Percentiles rank a stretch among this genome's conserved stretches.
These are phyloP conservation scores for Epichloe hybrida DNA, from an alignment of 2,329 filamentous ascomycete genomes.

Conservation along the genomic window DNA sequence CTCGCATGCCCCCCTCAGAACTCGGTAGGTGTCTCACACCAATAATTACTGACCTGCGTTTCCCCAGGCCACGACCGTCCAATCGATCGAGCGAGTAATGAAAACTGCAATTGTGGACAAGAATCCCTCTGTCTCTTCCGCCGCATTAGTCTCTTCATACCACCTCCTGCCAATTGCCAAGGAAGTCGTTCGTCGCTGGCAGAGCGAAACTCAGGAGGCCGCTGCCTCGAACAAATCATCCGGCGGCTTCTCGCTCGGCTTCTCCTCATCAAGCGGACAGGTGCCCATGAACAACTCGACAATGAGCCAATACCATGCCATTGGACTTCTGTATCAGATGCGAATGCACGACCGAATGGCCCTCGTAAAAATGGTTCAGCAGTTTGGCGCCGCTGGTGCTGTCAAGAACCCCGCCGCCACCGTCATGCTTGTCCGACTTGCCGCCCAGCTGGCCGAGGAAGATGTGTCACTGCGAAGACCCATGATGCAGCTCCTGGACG, in stretches of 20 bases:
- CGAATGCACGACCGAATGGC: slow-evolving; percentile 95
- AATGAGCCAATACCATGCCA: slow-evolving; percentile 97
- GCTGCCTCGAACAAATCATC: slow-evolving; percentile 82
- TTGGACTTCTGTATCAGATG: slow-evolving; percentile 96
- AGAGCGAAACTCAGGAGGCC: slow-evolving; percentile 95
- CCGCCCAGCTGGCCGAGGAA: slow-evolving; percentile 87
- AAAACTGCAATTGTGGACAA: slow-evolving; percentile 99
- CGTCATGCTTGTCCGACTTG: slow-evolving; percentile 82
- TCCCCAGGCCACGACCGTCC: slow-evolving; percentile 72
- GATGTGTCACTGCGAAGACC: slow-evolving; percentile 78
- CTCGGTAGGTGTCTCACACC: neutral
- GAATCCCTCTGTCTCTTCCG: slow-evolving; percentile 92
- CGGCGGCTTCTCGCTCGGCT: slow-evolving; percentile 80
- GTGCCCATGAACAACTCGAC: slow-evolving; percentile 82
- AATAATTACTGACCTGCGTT: neutral
- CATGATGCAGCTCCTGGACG: slow-evolving; percentile 94
- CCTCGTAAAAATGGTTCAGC: slow-evolving; percentile 99
- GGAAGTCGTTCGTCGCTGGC: slow-evolving; percentile 93
- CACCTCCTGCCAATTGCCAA: slow-evolving; percentile 91
- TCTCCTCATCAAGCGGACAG: slow-evolving; percentile 64
- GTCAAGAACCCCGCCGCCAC: slow-evolving; percentile 91
- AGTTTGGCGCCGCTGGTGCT: slow-evolving; percentile 81
- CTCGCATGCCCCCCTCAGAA: neutral
- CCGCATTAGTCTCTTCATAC: slow-evolving; percentile 91
- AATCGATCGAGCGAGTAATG: slow-evolving; percentile 95